Conservation (phyloP, 169 alveolate species). For the Plasmodium berghei region DNA sequence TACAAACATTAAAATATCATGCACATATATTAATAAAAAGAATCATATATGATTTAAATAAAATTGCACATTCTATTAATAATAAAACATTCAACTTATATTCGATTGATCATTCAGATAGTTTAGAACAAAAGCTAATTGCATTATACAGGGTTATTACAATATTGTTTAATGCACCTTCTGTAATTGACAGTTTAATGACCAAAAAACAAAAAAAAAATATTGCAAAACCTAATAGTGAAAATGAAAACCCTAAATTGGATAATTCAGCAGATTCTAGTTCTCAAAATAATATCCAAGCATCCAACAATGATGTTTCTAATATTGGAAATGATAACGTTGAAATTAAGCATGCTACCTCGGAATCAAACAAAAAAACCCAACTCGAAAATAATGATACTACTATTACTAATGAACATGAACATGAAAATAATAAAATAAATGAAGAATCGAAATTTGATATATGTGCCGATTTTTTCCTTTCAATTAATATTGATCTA, state of each 20-base stretch:
- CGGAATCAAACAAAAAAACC: not conserved
- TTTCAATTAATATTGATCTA: conserved; percentile 50
- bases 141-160: conserved; percentile 70
- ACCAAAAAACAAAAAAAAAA: conserved; percentile 16
- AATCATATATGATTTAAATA: conserved; percentile 56
- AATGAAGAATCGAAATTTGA: conserved; percentile 68
- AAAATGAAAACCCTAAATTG: not conserved
- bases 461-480: conserved; percentile 60
- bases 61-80: conserved; percentile 43
- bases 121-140: conserved; percentile 68
- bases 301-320: not conserved
- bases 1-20: conserved; percentile 63
- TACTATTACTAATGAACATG: not conserved
- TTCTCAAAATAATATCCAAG: not conserved
- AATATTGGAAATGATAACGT: not conserved
- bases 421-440: conserved; percentile 3
- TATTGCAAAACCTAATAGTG: not conserved
- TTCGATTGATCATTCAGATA: conserved; percentile 68
- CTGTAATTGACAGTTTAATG: conserved; percentile 32
- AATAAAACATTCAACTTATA: conserved; percentile 29
- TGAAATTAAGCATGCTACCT: not conserved
- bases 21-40: conserved; percentile 47
- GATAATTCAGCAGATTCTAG: not conserved
- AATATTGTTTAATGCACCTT: conserved; percentile 62
- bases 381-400: not conserved